Conservation (phyloP, 192 early-diverging fungal species). For the Gigaspora rosea region DNA sequence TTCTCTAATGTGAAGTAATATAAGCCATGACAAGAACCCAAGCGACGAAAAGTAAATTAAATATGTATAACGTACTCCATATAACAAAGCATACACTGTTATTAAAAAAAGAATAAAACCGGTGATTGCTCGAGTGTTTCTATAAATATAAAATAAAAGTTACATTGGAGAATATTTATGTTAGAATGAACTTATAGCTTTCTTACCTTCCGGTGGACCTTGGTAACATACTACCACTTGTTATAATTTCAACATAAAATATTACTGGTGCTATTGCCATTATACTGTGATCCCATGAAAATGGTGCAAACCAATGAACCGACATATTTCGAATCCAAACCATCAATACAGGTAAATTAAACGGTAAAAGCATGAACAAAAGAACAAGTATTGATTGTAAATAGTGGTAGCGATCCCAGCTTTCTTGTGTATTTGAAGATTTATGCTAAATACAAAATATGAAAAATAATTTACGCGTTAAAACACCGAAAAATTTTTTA, state of each 20-base stretch:
- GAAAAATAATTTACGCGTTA: no score
- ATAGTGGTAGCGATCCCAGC: slow-evolving; percentile 61
- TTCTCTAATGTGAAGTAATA: slow-evolving; percentile 19
- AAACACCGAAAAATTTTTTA: no score
- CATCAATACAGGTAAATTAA: slow-evolving; percentile 72
- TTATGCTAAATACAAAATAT: neutral
- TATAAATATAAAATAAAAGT: neutral
- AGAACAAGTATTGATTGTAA: slow-evolving; percentile 69
- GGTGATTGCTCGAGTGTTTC: slow-evolving; percentile 9
- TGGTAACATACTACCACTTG: slow-evolving; percentile 57
- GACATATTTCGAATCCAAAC: slow-evolving; percentile 82
- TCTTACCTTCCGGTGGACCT: slow-evolving; percentile 46
- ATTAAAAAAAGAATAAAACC: slow-evolving; percentile 17
- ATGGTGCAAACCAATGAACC: slow-evolving; percentile 80
- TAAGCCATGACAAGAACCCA: slow-evolving; percentile 27
- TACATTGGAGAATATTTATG: neutral
- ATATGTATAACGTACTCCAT: slow-evolving; percentile 33
- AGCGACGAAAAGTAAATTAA: slow-evolving; percentile 26
- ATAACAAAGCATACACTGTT: slow-evolving; percentile 22
- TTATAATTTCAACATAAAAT: slow-evolving; percentile 58
- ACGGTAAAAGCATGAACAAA: slow-evolving; percentile 70
- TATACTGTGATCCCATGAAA: slow-evolving; percentile 72
- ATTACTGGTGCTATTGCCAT: slow-evolving; percentile 60
- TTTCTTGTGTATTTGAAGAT: slow-evolving; percentile 36
- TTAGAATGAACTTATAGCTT: neutral